Evolutionary conservation across 768 basidiomycete genomes (phyloP).

Genomic region (Boletus bicolor): DNA sequence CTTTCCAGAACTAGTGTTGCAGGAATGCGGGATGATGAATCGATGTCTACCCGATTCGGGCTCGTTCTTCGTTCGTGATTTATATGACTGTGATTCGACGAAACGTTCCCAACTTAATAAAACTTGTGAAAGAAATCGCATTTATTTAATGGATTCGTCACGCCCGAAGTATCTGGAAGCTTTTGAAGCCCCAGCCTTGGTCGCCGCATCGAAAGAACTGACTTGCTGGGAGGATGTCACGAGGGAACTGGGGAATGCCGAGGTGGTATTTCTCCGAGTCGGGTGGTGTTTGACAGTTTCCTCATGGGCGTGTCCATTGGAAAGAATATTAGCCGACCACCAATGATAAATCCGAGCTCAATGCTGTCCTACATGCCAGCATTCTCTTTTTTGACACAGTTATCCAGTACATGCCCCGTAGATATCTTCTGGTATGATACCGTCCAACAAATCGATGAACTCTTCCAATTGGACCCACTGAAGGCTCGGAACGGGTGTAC

Average conservation of each 20-base stretch:
- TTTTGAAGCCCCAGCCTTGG: conserved; percentile 42
- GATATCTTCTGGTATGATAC: conserved; percentile 35
- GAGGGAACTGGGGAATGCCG: conserved; percentile 39
- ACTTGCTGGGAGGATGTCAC: conserved; percentile 45
- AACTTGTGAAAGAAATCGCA: conserved; percentile 35
- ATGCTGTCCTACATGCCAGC: background rate
- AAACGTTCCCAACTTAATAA: background rate
- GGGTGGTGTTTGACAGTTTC: background rate
- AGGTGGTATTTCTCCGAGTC: background rate
- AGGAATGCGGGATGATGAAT: background rate
- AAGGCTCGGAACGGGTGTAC: conserved; percentile 35
- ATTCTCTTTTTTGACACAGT: background rate
- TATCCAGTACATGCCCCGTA: conserved; percentile 19
- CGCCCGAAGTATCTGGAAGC: conserved; percentile 36
- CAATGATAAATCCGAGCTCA: background rate
- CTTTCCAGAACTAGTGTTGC: no score
- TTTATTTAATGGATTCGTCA: conserved; percentile 45
- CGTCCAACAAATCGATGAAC: conserved; percentile 35
- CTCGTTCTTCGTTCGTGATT: background rate
- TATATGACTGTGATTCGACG: background rate
- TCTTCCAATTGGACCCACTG: conserved; percentile 36
- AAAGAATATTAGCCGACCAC: background rate
- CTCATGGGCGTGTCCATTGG: conserved; percentile 8
- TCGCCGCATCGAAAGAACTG: conserved; percentile 46
- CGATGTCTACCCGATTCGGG: background rate